Base-by-base conservation (phyloP, 129 eudicot species). In the Flaveria linearis region DNA sequence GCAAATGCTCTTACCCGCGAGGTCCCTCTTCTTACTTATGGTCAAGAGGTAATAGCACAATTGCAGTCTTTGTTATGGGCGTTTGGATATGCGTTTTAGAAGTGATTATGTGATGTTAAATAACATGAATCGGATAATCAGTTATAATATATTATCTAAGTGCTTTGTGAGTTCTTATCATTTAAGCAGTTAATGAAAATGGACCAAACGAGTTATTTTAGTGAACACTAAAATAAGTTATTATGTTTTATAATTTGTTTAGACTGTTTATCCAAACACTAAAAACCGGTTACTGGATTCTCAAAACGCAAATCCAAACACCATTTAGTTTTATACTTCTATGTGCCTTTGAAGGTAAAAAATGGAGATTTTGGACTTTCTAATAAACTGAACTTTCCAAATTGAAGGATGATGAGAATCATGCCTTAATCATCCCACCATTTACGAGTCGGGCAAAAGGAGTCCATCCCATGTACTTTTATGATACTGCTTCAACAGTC, bases 1-100 rank as follows among this genome's bases (percentile, higher is more conserved):
- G 80, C 68, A 41, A 66, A 50, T 71, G 71, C 72, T 7, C 84
- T 13, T 71, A 45, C 30, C 25, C 79, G 71, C 1, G 89, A 63
- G 80, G 82, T 78, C 69, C 96, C 85, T 75, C 89, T 90, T 52
- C 89, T 87, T 53, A 88, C 96, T 33, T 65, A 90, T 26, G 85
- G 87, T 72, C 90, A 84, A 77, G 85, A 73, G 93, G 96, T 90
- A 80, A 76, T 39, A 30, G n/a, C 30, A 67, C 15, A 25, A 41
- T 20, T 41, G 22, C 15, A 15, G 23, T 76, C 13, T 67, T 50
- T 76, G 30, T 65, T 71, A 36, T 22, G 33, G 16, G 65, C 33
- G 12, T 28, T 51, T 71, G 25, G 43, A 69, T 22, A 30, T 23
- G 56, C 9, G 22, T 22, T 69, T 46, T 6, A 26, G 25, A 69